phyloP scores from a whole-genome alignment of 2,329 filamentous ascomycete genomes.

The Achaetomium macrosporum region DNA sequence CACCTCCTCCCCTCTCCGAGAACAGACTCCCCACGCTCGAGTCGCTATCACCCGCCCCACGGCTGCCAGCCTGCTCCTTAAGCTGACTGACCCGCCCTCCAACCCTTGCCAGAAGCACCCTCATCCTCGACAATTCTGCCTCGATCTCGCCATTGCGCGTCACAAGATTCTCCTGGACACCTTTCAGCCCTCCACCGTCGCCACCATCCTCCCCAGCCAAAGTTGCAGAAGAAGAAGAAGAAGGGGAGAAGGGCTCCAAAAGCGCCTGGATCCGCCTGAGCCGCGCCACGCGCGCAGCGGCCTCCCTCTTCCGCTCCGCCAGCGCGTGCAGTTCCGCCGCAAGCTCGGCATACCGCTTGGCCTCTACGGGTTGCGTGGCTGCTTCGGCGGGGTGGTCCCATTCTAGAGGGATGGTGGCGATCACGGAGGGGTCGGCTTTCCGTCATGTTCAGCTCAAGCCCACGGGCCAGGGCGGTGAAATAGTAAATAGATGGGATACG shows the following conservation, averaged over 20 bases:
- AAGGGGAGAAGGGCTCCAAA: slow-evolving; percentile 43
- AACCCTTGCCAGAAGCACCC: slow-evolving; percentile 56
- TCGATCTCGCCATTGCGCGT: slow-evolving; percentile 60
- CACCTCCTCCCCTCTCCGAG: slow-evolving; percentile 22
- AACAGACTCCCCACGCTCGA: slow-evolving; percentile 8
- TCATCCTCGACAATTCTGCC: slow-evolving; percentile 60
- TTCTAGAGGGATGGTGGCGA: slow-evolving; percentile 41
- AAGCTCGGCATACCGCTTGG: slow-evolving; percentile 44
- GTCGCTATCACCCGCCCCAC: background rate
- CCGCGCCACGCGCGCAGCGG: slow-evolving; percentile 35
- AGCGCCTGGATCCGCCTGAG: slow-evolving; percentile 45
- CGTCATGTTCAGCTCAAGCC: no score
- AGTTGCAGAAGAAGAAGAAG: background rate
- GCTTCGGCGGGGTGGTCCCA: slow-evolving; percentile 38
- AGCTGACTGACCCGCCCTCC: slow-evolving; percentile 42
- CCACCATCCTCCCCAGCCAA: background rate
- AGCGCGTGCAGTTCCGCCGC: slow-evolving; percentile 46
- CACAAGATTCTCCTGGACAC: slow-evolving; percentile 60
- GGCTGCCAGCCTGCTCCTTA: background rate
- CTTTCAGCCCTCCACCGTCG: slow-evolving; percentile 27
- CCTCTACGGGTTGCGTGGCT: slow-evolving; percentile 33
- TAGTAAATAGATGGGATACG: slow-evolving; percentile 11
- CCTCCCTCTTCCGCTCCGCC: slow-evolving; percentile 37
- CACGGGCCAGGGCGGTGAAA: no score
- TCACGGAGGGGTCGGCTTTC: slow-evolving; percentile 38